Evolutionary conservation across 805 yeast species (phyloP).

Genomic region (Candida sphagnicola): DNA sequence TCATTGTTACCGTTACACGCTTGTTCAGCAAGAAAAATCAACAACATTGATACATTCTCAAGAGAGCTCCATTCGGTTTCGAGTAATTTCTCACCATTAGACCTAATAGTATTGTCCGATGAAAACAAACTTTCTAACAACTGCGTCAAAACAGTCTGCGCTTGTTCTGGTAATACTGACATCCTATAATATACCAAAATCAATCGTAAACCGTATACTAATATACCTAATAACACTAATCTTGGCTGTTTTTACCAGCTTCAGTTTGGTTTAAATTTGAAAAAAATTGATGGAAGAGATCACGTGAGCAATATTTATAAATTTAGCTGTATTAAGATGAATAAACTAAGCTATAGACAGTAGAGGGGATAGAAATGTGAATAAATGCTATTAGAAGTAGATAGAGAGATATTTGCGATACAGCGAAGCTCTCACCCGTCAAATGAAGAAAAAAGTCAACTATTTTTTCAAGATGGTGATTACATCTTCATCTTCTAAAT

Average conservation of each 20-base stretch:
- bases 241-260: not conserved
- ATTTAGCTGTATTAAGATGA: no score
- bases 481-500: constrained; percentile 91
- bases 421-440: no score
- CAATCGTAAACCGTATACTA: not conserved
- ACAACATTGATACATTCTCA: constrained; percentile 63
- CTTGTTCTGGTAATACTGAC: constrained; percentile 58
- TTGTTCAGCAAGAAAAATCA: constrained; percentile 78
- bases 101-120: constrained; percentile 69
- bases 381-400: not conserved
- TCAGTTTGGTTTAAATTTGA: no score
- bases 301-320: not conserved
- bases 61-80: constrained; percentile 72
- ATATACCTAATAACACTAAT: not conserved
- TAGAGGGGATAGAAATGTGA: not conserved
- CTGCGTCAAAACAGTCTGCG: constrained; percentile 47
- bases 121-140: constrained; percentile 65
- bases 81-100: constrained; percentile 71
- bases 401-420: no score
- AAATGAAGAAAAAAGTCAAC: not conserved
- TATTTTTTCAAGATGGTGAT: constrained; percentile 85
- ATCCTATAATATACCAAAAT: constrained; percentile 13
- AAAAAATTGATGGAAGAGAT: not conserved
- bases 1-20: constrained; percentile 62
- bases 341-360: not conserved